Conservation (phyloP, 2,329 filamentous ascomycete species). For the Pseudogymnoascus sp. region DNA sequence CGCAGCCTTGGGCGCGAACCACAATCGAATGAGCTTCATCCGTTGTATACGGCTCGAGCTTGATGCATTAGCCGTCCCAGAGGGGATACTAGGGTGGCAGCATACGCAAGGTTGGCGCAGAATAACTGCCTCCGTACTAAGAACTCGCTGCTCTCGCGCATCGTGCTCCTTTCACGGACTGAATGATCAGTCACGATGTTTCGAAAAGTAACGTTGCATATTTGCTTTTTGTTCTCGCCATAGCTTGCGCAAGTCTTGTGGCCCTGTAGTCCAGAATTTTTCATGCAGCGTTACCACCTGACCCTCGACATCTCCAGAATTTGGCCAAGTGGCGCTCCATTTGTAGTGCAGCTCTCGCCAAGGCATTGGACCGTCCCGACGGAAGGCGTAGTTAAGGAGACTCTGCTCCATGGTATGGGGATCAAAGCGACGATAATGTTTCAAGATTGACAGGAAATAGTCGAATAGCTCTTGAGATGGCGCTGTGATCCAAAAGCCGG, state of each 20-base stretch:
- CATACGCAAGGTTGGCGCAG: background rate
- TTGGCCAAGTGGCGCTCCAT: slow-evolving; percentile 36
- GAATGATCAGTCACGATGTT: background rate
- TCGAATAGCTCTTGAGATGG: slow-evolving; percentile 33
- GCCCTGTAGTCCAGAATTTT: slow-evolving; percentile 30
- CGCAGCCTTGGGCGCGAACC: background rate
- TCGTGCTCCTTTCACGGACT: no score
- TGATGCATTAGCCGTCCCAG: background rate
- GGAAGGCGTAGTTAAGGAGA: slow-evolving; percentile 38
- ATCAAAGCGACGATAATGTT: slow-evolving; percentile 31
- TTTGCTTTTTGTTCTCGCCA: slow-evolving; percentile 12
- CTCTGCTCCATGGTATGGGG: slow-evolving; percentile 35
- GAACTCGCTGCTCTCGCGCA: background rate
- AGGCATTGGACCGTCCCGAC: slow-evolving; percentile 34
- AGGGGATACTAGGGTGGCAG: background rate
- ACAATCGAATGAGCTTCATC: background rate
- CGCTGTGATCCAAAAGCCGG: slow-evolving; percentile 35
- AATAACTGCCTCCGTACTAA: background rate
- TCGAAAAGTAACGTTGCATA: slow-evolving; percentile 3
- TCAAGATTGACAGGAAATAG: slow-evolving; percentile 33
- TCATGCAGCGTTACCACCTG: slow-evolving; percentile 33
- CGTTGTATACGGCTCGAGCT: background rate
- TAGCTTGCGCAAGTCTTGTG: slow-evolving; percentile 18
- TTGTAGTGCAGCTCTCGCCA: slow-evolving; percentile 33
- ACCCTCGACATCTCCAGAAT: slow-evolving; percentile 27